Evolutionary conservation across 306 rosid species (phyloP).

Genomic region (Castanea sativa): DNA sequence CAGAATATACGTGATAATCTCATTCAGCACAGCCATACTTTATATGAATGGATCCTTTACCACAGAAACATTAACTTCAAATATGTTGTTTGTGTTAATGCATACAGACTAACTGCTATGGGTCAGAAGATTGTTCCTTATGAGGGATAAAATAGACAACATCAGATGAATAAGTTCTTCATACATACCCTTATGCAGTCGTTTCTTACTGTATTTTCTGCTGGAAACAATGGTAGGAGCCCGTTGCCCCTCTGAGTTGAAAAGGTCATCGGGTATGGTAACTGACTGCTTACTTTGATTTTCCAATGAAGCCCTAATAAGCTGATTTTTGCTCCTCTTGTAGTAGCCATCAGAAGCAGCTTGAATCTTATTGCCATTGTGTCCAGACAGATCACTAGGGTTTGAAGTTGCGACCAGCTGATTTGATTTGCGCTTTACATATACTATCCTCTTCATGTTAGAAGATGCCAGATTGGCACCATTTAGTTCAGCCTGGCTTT

Average conservation of each 20-base stretch:
- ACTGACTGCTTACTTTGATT: constrained; percentile 41
- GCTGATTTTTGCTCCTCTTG: constrained; percentile 84
- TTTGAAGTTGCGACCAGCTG: constrained; percentile 81
- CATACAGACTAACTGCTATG: neutral
- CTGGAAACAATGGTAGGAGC: constrained; percentile 43
- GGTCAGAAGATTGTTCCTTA: neutral
- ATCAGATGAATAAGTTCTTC: constrained; percentile 23
- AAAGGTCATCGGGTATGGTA: constrained; percentile 34
- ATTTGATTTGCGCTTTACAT: constrained; percentile 79
- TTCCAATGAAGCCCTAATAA: constrained; percentile 69
- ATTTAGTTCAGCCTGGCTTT: constrained; percentile 42
- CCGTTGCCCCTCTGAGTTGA: constrained; percentile 41
- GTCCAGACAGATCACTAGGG: constrained; percentile 42
- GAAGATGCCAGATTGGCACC: constrained; percentile 38
- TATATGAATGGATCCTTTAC: neutral
- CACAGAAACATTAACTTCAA: neutral
- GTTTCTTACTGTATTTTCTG: constrained; percentile 57
- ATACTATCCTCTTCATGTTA: constrained; percentile 53
- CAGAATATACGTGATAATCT: neutral
- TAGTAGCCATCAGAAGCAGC: constrained; percentile 69
- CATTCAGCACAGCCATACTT: neutral
- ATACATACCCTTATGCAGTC: constrained; percentile 60
- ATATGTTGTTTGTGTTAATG: neutral
- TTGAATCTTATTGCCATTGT: constrained; percentile 49
- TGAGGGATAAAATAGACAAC: neutral